Base-by-base conservation (phyloP, 176 grass and related monocot species). In the Eragrostis nindensis region DNA sequence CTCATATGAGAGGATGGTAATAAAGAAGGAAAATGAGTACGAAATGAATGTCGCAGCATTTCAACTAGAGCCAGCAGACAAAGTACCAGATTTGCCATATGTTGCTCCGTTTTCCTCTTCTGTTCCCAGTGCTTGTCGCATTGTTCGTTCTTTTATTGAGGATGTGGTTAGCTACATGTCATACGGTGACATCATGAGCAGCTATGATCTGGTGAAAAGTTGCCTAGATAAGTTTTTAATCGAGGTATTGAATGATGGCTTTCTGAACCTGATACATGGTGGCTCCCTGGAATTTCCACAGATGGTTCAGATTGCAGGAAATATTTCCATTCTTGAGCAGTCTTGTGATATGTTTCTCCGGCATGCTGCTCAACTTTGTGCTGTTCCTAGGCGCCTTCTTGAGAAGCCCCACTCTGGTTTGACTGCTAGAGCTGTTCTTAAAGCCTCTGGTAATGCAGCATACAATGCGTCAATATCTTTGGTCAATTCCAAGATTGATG, bases 161-260 rank as follows among this genome's bases (percentile, higher is more conserved):
- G 89, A 97, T 47, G 89, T 78, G 22, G 89, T 94, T 57, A 90
- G 80, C 79, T 97, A 92, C 77, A 83, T 97, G 82, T 92, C 89
- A 36, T 86, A 86, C 74, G 80, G 85, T 74, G 85, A 83, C 63
- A 79, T 74, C n/a, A 50, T 83, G 49, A 90, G 88, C 79, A 74
- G 77, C 32, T 94, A 85, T 65, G 91, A 94, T 81, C 84, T 87
- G 25, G 84, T 97, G 70, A 93, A 93, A 68, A 86, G 86, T 68
- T 93, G 91, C 85, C 77, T 97, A 29, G 89, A 97, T 60, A 97
- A 92, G 71, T 81, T 97, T 32, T 85, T 97, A 72, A 94, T 97
- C 84, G 94, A 97, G 75, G 87, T 90, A 27, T 53, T 97, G 62
- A 97, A 97, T 68, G 75, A 90, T 56, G 55, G 76, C 77, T 80